Base-by-base conservation (phyloP, 345 rosid genomes). In the Melastoma malabathricum region DNA sequence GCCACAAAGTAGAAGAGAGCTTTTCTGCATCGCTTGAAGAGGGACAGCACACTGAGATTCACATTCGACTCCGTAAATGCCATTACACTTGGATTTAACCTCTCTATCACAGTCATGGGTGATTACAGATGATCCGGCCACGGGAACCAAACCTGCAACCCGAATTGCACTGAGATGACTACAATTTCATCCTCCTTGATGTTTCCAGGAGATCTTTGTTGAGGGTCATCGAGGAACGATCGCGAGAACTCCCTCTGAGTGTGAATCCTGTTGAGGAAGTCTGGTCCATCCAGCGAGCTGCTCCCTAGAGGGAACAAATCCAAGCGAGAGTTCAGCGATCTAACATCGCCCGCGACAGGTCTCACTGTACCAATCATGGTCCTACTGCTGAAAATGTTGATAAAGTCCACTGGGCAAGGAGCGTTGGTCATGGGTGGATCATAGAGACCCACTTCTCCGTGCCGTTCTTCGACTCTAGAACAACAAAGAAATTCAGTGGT, bases 311-410 rank as follows among this genome's bases (percentile, higher is more conserved):
- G 16, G 56, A 48, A 44, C 68, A 58, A 58, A 82, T 45, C 34
- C 74, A 22, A 46, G 52, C 63, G 15, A 68, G 70, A 69, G 72
- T 70, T 58, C 87, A 72, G 48, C 84, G 54, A 64, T 83, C 83
- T 31, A 31, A 82, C 92, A 0, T 75, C 59, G 94, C 95, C 98
- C 8, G 93, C 88, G 0, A 80, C 82, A 41, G 98, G 95, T 52
- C 89, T 92, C 34, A 72, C 95, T 25, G 49, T 92, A 10, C 95
- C 97, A n/a, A 90, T 87, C 54, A 46, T 87, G 69, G 87, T 72
- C 68, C 96, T 90, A 57, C 68, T 90, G 61, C 66, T 87, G 64
- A 87, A 87, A 75, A 92, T 87, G 72, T 79, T 84, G 55, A 72
- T 84, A 78, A 75, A 86, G 67, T 71, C 96, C 25, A 72, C 75